Evolutionary conservation across 345 rosid genomes (phyloP).

Genomic region (Corchorus olitorius): DNA sequence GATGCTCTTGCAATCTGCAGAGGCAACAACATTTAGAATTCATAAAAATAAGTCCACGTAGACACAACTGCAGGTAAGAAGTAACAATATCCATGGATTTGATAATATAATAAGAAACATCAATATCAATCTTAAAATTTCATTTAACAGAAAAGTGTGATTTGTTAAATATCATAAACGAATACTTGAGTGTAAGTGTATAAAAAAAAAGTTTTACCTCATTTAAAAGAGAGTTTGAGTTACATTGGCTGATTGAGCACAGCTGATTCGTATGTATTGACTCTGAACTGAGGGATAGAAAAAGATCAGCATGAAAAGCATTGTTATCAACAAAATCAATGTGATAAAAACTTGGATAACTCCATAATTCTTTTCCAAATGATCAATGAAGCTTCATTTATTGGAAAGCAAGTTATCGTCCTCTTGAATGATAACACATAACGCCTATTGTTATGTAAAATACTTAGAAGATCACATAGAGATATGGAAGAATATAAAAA

Average conservation of each 20-base stretch:
- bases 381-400: conserved; percentile 6
- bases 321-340: conserved; percentile 23
- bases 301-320: conserved; percentile 30
- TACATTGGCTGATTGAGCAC: conserved; percentile 95
- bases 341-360: conserved; percentile 1
- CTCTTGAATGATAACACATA: background rate
- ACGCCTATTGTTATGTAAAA: background rate
- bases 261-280: conserved; percentile 83
- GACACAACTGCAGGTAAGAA: background rate
- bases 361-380: background rate
- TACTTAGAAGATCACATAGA: background rate
- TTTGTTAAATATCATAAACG: background rate
- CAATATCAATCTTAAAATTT: background rate
- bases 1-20: conserved; percentile 84
- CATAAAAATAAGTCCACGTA: conserved; percentile 11
- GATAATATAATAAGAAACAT: background rate
- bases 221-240: conserved; percentile 81
- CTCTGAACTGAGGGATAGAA: conserved; percentile 72
- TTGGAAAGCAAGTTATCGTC: background rate
- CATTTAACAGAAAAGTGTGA: background rate
- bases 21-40: conserved; percentile 21
- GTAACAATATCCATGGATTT: background rate
- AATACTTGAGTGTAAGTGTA: background rate
- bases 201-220: conserved; percentile 53
- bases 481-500: background rate